Evolutionary conservation across 2,329 filamentous ascomycete genomes (phyloP), one percentile per base, ranked within the genome.

Genomic region (Coccinonectria pachysandricola): DNA sequence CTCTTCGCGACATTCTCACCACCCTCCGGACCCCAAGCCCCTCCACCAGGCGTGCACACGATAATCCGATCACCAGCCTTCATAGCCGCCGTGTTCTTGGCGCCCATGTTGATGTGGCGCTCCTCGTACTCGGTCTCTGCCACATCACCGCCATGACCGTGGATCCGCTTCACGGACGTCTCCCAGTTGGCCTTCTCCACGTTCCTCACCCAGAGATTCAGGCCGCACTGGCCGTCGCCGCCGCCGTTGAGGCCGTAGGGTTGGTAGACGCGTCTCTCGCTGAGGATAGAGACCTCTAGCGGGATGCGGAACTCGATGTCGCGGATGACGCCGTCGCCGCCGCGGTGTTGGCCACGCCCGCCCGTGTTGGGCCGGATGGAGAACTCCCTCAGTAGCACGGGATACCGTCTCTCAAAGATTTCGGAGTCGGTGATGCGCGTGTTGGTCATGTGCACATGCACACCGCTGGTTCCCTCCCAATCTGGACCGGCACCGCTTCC

Each of bases 161-260:
- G 54, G 19, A 65, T 45, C 31, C 52, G 42, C 37, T 52, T 54
- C 27, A 60, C 48, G 11, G 58, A 58, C 32, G 54, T 52, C 51
- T 65, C 62, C 49, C 62, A 64, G 42, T 62, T 62, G 2, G 58
- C 58, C 51, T 72, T 74, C 39, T 65, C 60, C 27, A 88, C 77
- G 34, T 71, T 78, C 6, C 83, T 65, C 16, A 92, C 76, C 88
- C 88, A 96, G 23, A 92, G 61, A 42, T 96, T 96, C 35, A 87
- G 59, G 0, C 88, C 88, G 26, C 80, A 79, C 41, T 73, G 58
- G 0, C 75, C 88, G 35, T 88, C 79, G 30, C 76, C 78, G 4
- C 88, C 88, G 1, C 88, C 88, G 12, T 75, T 77, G 32, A 95
- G 65, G 0, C 88, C 87, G 40, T 57, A 56, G 1, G 59, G 83